Conservation (phyloP, 176 grass and related monocot genomes). For the Echinochloa phyllopogon region DNA sequence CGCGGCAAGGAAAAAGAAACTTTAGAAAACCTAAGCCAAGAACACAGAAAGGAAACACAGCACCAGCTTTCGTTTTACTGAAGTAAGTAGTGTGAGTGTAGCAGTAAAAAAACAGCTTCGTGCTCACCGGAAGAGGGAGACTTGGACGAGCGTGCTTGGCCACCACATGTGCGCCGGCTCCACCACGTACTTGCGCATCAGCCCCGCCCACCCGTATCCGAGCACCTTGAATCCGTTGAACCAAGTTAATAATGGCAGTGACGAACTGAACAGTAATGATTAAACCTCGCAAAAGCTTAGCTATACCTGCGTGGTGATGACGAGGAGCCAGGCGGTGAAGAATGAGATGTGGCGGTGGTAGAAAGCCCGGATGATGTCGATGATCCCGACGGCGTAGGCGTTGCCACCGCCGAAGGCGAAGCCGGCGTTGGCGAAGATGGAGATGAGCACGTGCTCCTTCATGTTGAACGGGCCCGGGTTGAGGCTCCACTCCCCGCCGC, state of each 20-base stretch:
- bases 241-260: not conserved
- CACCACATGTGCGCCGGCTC: constrained; percentile 97
- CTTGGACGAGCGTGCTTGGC: constrained; percentile 83
- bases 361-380: constrained; percentile 79
- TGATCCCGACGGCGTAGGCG: constrained; percentile 75
- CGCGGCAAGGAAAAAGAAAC: not conserved
- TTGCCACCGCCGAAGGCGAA: constrained; percentile 70
- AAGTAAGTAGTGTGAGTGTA: not conserved
- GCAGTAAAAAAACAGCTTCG: not conserved
- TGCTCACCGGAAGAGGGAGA: constrained; percentile 84
- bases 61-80: not conserved
- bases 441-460: constrained; percentile 97
- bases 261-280: too few species aligned
- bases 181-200: constrained; percentile 90
- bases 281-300: not conserved
- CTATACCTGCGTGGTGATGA: constrained; percentile 79
- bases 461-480: constrained; percentile 93
- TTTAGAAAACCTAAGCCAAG: not conserved
- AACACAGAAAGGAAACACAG: not conserved
- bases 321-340: constrained; percentile 65
- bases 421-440: constrained; percentile 93
- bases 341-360: constrained; percentile 75
- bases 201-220: constrained; percentile 88
- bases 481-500: constrained; percentile 62
- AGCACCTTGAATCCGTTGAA: constrained; percentile 52